phyloP scores from a whole-genome alignment of 2,329 filamentous ascomycete species.

The Phialophora chinensis region DNA sequence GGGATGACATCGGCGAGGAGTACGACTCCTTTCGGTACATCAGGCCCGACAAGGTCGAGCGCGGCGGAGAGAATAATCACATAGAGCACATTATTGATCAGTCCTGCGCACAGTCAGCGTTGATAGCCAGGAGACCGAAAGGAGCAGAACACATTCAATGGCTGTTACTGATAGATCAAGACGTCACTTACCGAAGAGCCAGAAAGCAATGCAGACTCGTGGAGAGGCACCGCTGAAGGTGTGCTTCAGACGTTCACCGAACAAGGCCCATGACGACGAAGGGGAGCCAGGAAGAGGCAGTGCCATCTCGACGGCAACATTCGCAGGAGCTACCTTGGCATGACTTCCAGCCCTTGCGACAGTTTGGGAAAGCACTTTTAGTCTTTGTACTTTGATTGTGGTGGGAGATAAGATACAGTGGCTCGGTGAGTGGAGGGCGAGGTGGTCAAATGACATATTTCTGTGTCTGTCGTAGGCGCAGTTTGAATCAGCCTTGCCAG shows the following conservation, averaged over 20 bases:
- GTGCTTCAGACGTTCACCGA: conserved; percentile 67
- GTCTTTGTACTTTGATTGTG: background rate
- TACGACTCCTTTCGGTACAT: conserved; percentile 87
- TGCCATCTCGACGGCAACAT: conserved; percentile 29
- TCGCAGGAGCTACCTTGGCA: background rate
- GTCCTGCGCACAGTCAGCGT: conserved; percentile 57
- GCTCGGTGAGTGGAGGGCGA: background rate
- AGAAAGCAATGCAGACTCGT: conserved; percentile 80
- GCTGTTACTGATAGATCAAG: background rate
- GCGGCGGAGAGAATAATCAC: conserved; percentile 95
- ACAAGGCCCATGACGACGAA: conserved; percentile 74
- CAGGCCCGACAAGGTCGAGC: conserved; percentile 87
- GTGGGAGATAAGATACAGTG: background rate
- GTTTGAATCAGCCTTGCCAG: too few species aligned
- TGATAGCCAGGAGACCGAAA: background rate
- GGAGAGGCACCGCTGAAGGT: conserved; percentile 72
- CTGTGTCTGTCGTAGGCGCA: too few species aligned
- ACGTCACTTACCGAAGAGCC: conserved; percentile 77
- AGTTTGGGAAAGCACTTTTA: background rate
- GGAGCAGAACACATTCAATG: background rate
- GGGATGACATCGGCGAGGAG: conserved; percentile 92
- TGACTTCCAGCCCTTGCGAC: background rate
- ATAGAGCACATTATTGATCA: conserved; percentile 98
- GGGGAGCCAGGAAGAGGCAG: conserved; percentile 64
- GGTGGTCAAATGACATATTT: background rate